A percentile compares a stretch with the other conserved stretches of the same genome.
These are phyloP conservation scores for Pilasporangium apinafurcum DNA, from an alignment of 352 stramenopile species.

Conservation along the genomic window DNA sequence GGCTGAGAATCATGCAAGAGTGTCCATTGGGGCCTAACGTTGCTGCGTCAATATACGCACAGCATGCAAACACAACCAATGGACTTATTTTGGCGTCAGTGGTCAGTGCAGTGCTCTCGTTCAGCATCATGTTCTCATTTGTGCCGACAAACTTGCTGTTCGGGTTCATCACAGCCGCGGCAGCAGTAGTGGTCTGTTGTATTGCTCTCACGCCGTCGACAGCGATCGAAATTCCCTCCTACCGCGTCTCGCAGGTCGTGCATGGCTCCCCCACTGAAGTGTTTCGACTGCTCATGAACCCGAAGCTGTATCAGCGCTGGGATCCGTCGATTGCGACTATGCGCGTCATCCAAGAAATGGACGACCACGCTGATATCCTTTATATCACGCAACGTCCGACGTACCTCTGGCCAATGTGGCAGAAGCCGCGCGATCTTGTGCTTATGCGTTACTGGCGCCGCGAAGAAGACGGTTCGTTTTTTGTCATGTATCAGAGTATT, in stretches of 20 bases:
- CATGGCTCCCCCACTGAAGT: slow-evolving; percentile 80
- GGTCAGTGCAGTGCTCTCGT: slow-evolving; percentile 62
- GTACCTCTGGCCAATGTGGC: slow-evolving; percentile 82
- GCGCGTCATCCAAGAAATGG: slow-evolving; percentile 79
- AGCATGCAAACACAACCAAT: slow-evolving; percentile 75
- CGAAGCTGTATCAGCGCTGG: slow-evolving; percentile 79
- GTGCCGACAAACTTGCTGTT: slow-evolving; percentile 78
- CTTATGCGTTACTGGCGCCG: slow-evolving; percentile 86
- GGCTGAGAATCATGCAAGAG: slow-evolving; percentile 82
- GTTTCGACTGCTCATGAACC: slow-evolving; percentile 82
- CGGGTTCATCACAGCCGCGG: slow-evolving; percentile 62
- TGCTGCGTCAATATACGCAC: slow-evolving; percentile 69
- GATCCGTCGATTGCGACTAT: slow-evolving; percentile 73
- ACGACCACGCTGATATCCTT: slow-evolving; percentile 86
- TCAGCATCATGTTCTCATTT: slow-evolving; percentile 86
- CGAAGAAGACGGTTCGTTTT: slow-evolving; percentile 86
- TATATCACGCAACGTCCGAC: slow-evolving; percentile 83
- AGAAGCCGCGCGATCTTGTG: slow-evolving; percentile 80
- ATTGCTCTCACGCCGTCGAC: slow-evolving; percentile 60
- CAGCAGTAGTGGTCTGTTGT: slow-evolving; percentile 62
- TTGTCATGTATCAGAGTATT: slow-evolving; percentile 89
- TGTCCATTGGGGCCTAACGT: slow-evolving; percentile 76
- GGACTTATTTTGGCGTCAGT: slow-evolving; percentile 59
- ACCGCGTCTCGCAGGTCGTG: slow-evolving; percentile 80
- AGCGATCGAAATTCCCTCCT: slow-evolving; percentile 76